Percentiles rank a stretch among this genome's conserved stretches.
phyloP scores from a whole-genome alignment of 345 rosid species.

The Anacardium occidentale region DNA sequence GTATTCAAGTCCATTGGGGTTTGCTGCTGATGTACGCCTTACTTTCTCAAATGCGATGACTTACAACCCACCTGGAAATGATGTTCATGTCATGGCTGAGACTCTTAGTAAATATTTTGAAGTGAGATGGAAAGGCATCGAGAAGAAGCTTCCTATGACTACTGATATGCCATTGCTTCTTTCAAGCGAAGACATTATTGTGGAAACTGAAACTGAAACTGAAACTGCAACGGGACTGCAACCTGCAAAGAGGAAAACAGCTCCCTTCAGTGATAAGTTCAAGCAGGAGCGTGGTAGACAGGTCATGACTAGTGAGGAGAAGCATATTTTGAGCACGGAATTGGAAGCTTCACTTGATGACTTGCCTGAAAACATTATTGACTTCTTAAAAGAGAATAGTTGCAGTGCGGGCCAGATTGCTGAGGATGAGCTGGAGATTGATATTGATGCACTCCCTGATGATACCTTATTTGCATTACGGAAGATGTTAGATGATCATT shows the following conservation, averaged over 20 bases:
- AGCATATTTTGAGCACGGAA: conserved; percentile 51
- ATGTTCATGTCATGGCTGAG: conserved; percentile 66
- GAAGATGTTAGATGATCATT: conserved; percentile 69
- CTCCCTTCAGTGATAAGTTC: conserved; percentile 31
- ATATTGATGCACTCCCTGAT: conserved; percentile 64
- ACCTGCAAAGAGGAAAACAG: conserved; percentile 43
- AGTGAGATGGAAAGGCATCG: conserved; percentile 71
- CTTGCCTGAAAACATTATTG: conserved; percentile 66
- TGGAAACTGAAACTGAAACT: conserved; percentile 40
- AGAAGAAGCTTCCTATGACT: conserved; percentile 58
- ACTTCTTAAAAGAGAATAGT: conserved; percentile 71
- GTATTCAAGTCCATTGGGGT: conserved; percentile 62
- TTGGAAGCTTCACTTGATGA: conserved; percentile 59
- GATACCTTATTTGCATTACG: conserved; percentile 63
- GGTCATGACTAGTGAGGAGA: conserved; percentile 55
- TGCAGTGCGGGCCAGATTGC: conserved; percentile 45
- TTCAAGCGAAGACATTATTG: conserved; percentile 30
- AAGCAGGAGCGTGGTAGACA: conserved; percentile 42
- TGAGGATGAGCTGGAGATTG: conserved; percentile 88
- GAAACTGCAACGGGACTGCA: conserved; percentile 27
- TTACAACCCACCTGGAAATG: conserved; percentile 83
- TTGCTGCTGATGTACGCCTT: conserved; percentile 80
- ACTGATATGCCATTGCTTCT: conserved; percentile 28
- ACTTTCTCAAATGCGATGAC: conserved; percentile 77
- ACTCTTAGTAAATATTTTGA: conserved; percentile 66